These are phyloP conservation scores for Oehlia diaphana DNA, from an alignment of 192 early-diverging fungal species.

Conservation along the genomic window DNA sequence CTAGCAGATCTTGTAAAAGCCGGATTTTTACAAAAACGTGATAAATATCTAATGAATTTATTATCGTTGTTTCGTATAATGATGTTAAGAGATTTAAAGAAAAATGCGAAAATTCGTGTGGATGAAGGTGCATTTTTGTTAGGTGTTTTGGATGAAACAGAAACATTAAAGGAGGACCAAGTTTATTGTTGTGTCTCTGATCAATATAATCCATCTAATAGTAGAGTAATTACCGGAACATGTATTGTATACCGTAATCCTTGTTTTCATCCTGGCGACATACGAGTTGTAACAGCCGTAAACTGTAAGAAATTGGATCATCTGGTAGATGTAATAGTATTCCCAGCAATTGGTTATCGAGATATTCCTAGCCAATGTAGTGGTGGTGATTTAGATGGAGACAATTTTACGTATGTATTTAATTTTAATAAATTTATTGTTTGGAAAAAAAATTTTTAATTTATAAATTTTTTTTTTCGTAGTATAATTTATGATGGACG, in stretches of 20 bases:
- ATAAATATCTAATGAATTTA: constrained; percentile 48
- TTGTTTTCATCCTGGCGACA: constrained; percentile 70
- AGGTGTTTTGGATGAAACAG: constrained; percentile 58
- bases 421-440: background rate
- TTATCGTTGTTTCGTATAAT: constrained; percentile 45
- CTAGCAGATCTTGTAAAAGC: constrained; percentile 46
- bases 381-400: constrained; percentile 85
- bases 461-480: background rate
- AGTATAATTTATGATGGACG: constrained; percentile 59
- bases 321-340: constrained; percentile 72
- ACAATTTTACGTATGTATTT: constrained; percentile 60
- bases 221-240: constrained; percentile 38
- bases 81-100: constrained; percentile 48
- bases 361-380: constrained; percentile 74
- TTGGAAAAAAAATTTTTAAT: background rate
- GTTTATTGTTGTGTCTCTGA: constrained; percentile 53
- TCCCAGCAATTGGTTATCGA: constrained; percentile 64
- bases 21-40: constrained; percentile 45
- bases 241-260: constrained; percentile 57
- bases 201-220: constrained; percentile 17
- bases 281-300: constrained; percentile 58
- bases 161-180: constrained; percentile 42
- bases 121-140: constrained; percentile 54
- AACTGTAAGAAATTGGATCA: constrained; percentile 46
- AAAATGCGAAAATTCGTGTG: constrained; percentile 55